Evolutionary conservation across 2,329 filamentous ascomycete genomes (phyloP).

Genomic region (Trichoderma brevicompactum): DNA sequence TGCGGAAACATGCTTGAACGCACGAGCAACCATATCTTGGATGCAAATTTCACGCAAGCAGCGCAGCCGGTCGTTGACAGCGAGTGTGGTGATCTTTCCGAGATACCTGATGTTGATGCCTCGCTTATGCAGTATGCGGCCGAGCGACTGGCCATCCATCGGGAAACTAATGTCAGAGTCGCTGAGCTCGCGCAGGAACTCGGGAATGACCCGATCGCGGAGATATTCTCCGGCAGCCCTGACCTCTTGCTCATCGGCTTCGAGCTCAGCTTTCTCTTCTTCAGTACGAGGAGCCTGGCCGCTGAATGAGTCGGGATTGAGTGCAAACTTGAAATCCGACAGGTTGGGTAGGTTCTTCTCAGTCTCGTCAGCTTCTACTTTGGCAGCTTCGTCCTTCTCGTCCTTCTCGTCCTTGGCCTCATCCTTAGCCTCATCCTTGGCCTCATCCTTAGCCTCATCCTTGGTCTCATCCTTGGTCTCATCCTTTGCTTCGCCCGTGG

Average conservation of each 20-base stretch:
- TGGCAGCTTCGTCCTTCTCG: conserved; percentile 45
- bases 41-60: conserved; percentile 77
- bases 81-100: conserved; percentile 76
- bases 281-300: conserved; percentile 89
- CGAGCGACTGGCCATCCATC: conserved; percentile 95
- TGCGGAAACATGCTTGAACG: conserved; percentile 90
- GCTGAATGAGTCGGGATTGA: conserved; percentile 96
- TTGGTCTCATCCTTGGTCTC: conserved; percentile 45
- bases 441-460: conserved; percentile 37
- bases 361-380: conserved; percentile 37
- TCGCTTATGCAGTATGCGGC: conserved; percentile 88
- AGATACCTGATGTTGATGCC: conserved; percentile 97
- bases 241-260: conserved; percentile 85
- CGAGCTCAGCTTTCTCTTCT: conserved; percentile 83
- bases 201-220: conserved; percentile 77
- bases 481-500: conserved; percentile 35
- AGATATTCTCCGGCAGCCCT: conserved; percentile 81
- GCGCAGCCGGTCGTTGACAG: conserved; percentile 71
- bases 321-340: conserved; percentile 80
- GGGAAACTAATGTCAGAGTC: conserved; percentile 96
- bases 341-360: conserved; percentile 72
- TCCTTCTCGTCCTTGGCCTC: conserved; percentile 33
- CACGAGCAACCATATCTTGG: conserved; percentile 93
- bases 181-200: conserved; percentile 81
- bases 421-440: conserved; percentile 43